Base-by-base conservation (phyloP, 495 filamentous ascomycete genomes). In the Aspergillus kassunensis region DNA sequence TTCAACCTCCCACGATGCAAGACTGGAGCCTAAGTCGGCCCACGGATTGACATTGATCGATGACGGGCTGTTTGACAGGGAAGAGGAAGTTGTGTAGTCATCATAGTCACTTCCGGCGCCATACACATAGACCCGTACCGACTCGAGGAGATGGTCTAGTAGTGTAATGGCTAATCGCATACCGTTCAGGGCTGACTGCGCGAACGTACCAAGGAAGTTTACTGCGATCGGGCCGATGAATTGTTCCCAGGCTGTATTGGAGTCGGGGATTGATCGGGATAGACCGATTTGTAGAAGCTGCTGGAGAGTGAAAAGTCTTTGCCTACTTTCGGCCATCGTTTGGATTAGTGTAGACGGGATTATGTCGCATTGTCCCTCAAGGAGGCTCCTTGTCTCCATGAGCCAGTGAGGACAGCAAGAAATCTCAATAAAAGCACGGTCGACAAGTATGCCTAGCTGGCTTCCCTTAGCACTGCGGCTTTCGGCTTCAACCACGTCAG, bases 391-490 rank as follows among this genome's bases (percentile, higher is more conserved):
- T 3, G 58, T 56, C 6, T 55, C 51, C 46, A 51, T 48, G 3
- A 61, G 20, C 19, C 44, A 45, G 18, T 51, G 51, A 11, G 55
- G 55, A 42, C 55, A 61, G 10, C 37, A 47, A 16, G 54, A 45
- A 18, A 57, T 37, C 20, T 61, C 49, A 12, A 57, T 56, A 44
- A 61, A 61, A 8, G 55, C 58, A 21, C 49, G 53, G 25, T 60
- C 57, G 12, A 51, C 53, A 16, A 55, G 51, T 11, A 51, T 33
- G 7, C 40, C 53, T 13, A 60, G 49, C 16, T 48, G 33, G 21
- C 54, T 57, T 20, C 52, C 40, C 23, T 41, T 49, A 0, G 44
- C 24, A 27, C 52, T 47, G 19, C 46, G 23, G 1, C 30, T 35
- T 33, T 57, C 54, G 37, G 48, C 41, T 6, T 51, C 33, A 19